A percentile compares a stretch with the other conserved stretches of the same genome.
Conservation (phyloP, 371 early-diverging fungal species). For the Lichtheimia ornata region DNA sequence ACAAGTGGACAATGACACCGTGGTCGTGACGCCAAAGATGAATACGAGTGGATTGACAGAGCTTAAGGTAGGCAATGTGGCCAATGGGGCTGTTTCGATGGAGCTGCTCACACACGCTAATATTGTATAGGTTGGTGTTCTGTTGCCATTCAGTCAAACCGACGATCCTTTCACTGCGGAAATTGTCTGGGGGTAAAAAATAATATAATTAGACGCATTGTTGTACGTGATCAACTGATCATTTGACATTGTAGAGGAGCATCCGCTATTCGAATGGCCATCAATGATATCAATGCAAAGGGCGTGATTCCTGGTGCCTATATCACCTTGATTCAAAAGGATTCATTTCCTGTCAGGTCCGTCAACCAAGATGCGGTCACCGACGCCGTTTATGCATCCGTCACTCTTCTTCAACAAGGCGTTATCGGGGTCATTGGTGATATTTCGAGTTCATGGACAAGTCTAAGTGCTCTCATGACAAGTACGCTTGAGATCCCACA, state of each 20-base stretch:
- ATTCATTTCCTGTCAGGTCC: conserved; percentile 57
- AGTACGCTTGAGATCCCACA: conserved; percentile 54
- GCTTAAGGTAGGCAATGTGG: conserved; percentile 30
- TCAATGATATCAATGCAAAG: conserved; percentile 55
- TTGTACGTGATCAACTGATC: too few species aligned
- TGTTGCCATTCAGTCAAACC: conserved; percentile 48
- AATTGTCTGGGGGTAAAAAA: conserved; percentile 49
- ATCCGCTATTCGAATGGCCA: conserved; percentile 63
- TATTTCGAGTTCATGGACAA: conserved; percentile 55
- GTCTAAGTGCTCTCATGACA: conserved; percentile 55
- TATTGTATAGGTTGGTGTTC: conserved; percentile 38
- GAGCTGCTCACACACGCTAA: background rate
- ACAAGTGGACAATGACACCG: conserved; percentile 44
- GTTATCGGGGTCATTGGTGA: conserved; percentile 62
- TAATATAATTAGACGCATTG: too few species aligned
- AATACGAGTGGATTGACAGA: conserved; percentile 40
- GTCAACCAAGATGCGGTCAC: conserved; percentile 45
- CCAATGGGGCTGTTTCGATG: too few species aligned
- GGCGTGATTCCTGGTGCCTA: conserved; percentile 59
- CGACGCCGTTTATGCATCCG: conserved; percentile 62
- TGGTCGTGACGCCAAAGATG: conserved; percentile 36
- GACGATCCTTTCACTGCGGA: conserved; percentile 44
- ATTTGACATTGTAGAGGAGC: conserved; percentile 41
- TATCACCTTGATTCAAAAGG: conserved; percentile 60
- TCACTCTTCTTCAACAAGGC: conserved; percentile 56